A percentile compares a stretch with the other conserved stretches of the same genome.
phyloP scores from a whole-genome alignment of 2,329 filamentous ascomycete species.

The Venturia aucupariae region DNA sequence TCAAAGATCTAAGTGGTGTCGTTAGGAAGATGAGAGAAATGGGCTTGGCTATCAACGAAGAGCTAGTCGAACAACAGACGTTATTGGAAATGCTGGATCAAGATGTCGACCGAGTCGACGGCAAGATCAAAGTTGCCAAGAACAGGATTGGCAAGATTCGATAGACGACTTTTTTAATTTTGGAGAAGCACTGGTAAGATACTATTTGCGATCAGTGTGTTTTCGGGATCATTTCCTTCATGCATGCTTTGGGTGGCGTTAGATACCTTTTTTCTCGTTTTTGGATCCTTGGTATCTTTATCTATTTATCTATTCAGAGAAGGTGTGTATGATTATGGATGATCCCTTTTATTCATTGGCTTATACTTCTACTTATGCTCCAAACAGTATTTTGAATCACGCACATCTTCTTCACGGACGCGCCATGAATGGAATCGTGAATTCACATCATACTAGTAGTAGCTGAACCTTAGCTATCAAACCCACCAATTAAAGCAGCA shows the following conservation, averaged over 20 bases:
- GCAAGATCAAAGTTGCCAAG: slow-evolving; percentile 67
- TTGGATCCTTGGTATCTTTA: background rate
- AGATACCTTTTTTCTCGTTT: background rate
- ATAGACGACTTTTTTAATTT: slow-evolving; percentile 16
- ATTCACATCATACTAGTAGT: too few species aligned
- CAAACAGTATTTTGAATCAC: too few species aligned
- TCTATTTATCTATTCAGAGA: background rate
- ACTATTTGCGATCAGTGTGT: background rate
- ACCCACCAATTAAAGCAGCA: too few species aligned
- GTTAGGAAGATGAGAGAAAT: slow-evolving; percentile 45
- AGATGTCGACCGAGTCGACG: slow-evolving; percentile 35
- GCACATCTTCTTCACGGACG: too few species aligned
- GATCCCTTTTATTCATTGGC: background rate
- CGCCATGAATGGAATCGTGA: too few species aligned
- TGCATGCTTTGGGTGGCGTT: background rate
- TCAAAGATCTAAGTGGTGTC: slow-evolving; percentile 58
- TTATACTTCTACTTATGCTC: too few species aligned
- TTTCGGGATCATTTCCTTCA: too few species aligned
- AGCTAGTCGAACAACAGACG: slow-evolving; percentile 13
- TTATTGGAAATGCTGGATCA: slow-evolving; percentile 15
- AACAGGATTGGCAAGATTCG: slow-evolving; percentile 57
- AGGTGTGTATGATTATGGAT: background rate
- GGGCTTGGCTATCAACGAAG: slow-evolving; percentile 16
- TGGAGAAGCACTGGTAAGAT: background rate
- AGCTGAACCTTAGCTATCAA: too few species aligned